These are phyloP conservation scores for Pseudoperonospora humuli DNA, from an alignment of 352 stramenopile species.

Conservation along the genomic window DNA sequence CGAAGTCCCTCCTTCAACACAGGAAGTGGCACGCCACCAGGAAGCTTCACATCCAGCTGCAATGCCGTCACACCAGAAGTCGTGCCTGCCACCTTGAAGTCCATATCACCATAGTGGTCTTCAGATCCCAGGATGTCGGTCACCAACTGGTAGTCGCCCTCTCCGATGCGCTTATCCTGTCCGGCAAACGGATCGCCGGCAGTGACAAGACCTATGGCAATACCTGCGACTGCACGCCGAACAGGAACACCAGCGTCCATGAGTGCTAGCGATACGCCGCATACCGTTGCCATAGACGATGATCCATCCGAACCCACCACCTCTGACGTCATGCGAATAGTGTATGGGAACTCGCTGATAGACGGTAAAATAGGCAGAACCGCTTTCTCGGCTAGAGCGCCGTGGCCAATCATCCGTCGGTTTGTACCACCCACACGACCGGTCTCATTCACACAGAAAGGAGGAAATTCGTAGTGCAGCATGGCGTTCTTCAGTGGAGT, in stretches of 20 bases:
- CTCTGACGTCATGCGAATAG: conserved; percentile 94
- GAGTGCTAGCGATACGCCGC: conserved; percentile 92
- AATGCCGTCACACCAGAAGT: conserved; percentile 89
- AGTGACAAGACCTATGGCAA: conserved; percentile 91
- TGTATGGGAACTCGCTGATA: conserved; percentile 93
- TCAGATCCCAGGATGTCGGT: conserved; percentile 97
- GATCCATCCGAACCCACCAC: conserved; percentile 93
- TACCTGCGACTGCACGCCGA: conserved; percentile 89
- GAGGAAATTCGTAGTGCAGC: conserved; percentile 98
- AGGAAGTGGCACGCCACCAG: conserved; percentile 74
- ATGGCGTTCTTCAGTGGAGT: conserved; percentile 81
- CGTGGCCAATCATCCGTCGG: conserved; percentile 94
- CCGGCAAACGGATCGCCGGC: conserved; percentile 47
- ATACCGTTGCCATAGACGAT: conserved; percentile 95
- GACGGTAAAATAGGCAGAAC: conserved; percentile 89
- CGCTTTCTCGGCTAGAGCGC: conserved; percentile 94
- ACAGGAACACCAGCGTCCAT: conserved; percentile 97
- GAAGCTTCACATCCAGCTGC: conserved; percentile 95
- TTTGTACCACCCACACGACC: conserved; percentile 81
- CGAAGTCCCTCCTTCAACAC: conserved; percentile 84
- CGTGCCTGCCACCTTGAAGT: conserved; percentile 96
- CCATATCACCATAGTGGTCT: conserved; percentile 97
- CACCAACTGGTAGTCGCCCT: conserved; percentile 83
- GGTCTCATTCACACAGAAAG: conserved; percentile 95
- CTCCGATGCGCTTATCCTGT: conserved; percentile 47